A percentile compares a stretch with the other conserved stretches of the same genome.
Evolutionary conservation across 345 rosid species (phyloP).

Genomic region (Melaleuca quinquenervia): DNA sequence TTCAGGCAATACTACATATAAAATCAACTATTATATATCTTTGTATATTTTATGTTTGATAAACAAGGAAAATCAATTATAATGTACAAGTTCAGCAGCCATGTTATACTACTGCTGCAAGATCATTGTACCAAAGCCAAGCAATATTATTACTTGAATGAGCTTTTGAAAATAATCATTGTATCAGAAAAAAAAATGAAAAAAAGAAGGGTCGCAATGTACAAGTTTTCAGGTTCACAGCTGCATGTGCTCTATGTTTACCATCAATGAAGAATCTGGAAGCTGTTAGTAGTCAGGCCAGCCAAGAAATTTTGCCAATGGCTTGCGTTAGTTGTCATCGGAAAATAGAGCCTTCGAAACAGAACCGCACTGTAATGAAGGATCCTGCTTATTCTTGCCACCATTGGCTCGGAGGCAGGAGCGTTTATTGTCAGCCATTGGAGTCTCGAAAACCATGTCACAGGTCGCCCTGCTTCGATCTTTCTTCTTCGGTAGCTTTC

Average conservation of each 20-base stretch:
- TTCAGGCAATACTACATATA: not conserved
- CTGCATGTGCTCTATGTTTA: not conserved
- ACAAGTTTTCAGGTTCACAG: not conserved
- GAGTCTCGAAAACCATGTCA: slow-evolving; percentile 80
- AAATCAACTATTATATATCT: not conserved
- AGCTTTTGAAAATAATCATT: not conserved
- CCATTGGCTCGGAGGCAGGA: not conserved
- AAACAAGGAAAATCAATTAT: not conserved
- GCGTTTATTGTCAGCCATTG: slow-evolving; percentile 39
- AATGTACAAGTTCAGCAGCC: not conserved
- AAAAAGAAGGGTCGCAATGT: not conserved
- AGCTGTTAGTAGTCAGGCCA: not conserved
- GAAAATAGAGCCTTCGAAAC: slow-evolving; percentile 4
- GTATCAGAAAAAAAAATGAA: not conserved
- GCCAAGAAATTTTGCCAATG: not conserved
- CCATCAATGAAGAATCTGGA: not conserved
- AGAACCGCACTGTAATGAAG: not conserved
- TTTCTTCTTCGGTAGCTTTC: slow-evolving; percentile 45
- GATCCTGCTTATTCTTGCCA: slow-evolving; percentile 3
- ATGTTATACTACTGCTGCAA: not conserved
- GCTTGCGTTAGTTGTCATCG: not conserved
- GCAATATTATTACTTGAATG: not conserved
- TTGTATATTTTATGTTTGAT: no score
- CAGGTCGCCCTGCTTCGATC: slow-evolving; percentile 21
- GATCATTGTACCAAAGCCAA: not conserved